Evolutionary conservation across 192 early-diverging fungal species (phyloP).

Genomic region (Lobosporangium transversale): DNA sequence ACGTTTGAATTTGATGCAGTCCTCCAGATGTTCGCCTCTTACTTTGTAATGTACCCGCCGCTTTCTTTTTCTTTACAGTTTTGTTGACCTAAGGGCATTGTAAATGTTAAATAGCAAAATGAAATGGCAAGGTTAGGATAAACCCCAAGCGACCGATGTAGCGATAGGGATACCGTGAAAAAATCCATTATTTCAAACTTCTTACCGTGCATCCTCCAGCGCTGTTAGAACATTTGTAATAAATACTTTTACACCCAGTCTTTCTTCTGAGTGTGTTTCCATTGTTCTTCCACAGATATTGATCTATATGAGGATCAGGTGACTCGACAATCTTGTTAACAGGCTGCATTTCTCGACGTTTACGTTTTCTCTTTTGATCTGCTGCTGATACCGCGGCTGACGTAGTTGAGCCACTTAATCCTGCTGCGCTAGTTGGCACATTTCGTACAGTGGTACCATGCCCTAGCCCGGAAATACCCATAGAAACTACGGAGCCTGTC

Average conservation of each 20-base stretch:
- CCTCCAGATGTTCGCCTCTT: conserved; percentile 64
- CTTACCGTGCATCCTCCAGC: conserved; percentile 55
- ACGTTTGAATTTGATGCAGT: conserved; percentile 60
- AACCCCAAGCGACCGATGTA: too few species aligned
- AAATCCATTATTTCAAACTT: too few species aligned
- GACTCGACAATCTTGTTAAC: conserved; percentile 69
- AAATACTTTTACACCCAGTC: conserved; percentile 66
- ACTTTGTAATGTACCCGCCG: conserved; percentile 65
- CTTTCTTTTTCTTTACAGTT: conserved; percentile 62
- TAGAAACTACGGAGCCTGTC: neutral
- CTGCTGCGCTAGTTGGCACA: neutral
- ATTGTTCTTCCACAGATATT: conserved; percentile 68
- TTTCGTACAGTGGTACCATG: neutral
- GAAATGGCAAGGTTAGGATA: too few species aligned
- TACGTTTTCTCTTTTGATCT: conserved; percentile 57
- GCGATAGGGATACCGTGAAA: too few species aligned
- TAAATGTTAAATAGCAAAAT: too few species aligned
- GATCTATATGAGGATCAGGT: conserved; percentile 59
- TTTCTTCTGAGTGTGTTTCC: conserved; percentile 68
- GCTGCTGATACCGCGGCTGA: neutral
- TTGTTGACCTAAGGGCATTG: conserved; percentile 60
- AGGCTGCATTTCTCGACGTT: conserved; percentile 68
- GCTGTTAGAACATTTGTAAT: conserved; percentile 70
- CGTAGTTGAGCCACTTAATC: conserved; percentile 3
- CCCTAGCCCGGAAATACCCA: conserved; percentile 12